These are phyloP conservation scores for Cordyceps pruinosa DNA, from an alignment of 2,329 filamentous ascomycete species.

Conservation along the genomic window DNA sequence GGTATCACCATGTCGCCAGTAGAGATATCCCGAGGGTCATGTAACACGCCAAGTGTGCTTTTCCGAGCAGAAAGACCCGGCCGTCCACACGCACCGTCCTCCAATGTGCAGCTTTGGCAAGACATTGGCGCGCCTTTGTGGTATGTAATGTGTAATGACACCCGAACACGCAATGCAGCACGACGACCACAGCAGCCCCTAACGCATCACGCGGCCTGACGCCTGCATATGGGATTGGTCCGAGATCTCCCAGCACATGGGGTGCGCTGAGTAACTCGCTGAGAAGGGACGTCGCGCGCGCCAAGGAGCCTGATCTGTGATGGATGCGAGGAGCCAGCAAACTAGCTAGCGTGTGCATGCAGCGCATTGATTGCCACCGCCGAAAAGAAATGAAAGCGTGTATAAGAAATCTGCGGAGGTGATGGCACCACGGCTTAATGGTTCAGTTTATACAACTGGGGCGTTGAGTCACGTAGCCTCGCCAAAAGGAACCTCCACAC, in stretches of 20 bases:
- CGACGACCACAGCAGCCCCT: neutral
- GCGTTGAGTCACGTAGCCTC: neutral
- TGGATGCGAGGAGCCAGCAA: too few species aligned
- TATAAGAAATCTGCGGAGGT: too few species aligned
- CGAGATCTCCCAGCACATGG: neutral
- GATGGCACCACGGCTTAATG: too few species aligned
- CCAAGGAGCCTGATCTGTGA: neutral
- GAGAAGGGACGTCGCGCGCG: neutral
- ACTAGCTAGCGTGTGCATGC: neutral
- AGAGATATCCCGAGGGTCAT: neutral
- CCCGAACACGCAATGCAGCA: neutral
- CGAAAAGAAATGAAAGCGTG: neutral
- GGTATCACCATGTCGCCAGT: neutral
- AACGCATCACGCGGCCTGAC: slow-evolving; percentile 3
- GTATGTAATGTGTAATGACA: neutral
- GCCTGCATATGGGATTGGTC: slow-evolving; percentile 1
- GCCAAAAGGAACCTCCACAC: too few species aligned
- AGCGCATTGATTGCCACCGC: neutral
- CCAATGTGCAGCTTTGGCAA: neutral
- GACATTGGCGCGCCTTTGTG: neutral
- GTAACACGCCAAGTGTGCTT: too few species aligned
- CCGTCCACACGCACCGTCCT: too few species aligned
- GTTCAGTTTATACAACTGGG: too few species aligned
- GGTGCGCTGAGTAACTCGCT: neutral
- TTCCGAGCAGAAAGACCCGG: too few species aligned